phyloP scores from a whole-genome alignment of 768 basidiomycete species.

The Clavulina sp. region DNA sequence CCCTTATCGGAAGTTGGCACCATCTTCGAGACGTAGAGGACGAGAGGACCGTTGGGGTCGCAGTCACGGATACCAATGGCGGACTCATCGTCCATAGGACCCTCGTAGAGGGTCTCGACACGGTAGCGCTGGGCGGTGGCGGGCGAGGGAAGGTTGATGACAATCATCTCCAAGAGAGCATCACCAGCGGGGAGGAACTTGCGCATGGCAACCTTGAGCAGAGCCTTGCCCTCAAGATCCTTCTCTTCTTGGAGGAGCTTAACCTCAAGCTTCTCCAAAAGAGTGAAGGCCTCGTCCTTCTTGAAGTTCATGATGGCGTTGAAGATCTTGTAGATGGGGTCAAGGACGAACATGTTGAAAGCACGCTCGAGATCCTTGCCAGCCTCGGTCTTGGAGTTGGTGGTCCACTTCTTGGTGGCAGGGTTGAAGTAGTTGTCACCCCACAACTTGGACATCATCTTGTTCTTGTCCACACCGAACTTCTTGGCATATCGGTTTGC shows the following conservation, averaged over 20 bases:
- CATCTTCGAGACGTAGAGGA: constrained; percentile 99
- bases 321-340: constrained; percentile 98
- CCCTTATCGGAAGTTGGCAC: constrained; percentile 99
- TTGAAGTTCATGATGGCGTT: constrained; percentile 99
- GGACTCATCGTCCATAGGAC: constrained; percentile 99
- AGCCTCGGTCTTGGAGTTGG: constrained; percentile 51
- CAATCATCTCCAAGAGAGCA: constrained; percentile 98
- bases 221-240: constrained; percentile 85
- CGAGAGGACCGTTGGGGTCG: constrained; percentile 88
- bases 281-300: constrained; percentile 65
- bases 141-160: constrained; percentile 96
- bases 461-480: constrained; percentile 96
- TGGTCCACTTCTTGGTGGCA: constrained; percentile 92
- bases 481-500: constrained; percentile 89
- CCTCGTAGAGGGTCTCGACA: constrained; percentile 98
- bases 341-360: constrained; percentile 95
- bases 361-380: constrained; percentile 93
- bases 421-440: constrained; percentile 99
- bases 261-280: constrained; percentile 94
- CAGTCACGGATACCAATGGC: constrained; percentile 98
- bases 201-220: constrained; percentile 96
- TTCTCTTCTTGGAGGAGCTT: constrained; percentile 76
- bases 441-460: constrained; percentile 97
- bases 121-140: constrained; percentile 95
- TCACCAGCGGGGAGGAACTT: constrained; percentile 99